These are phyloP conservation scores for Coemansia sp. DNA, from an alignment of 192 early-diverging fungal species.

Conservation along the genomic window DNA sequence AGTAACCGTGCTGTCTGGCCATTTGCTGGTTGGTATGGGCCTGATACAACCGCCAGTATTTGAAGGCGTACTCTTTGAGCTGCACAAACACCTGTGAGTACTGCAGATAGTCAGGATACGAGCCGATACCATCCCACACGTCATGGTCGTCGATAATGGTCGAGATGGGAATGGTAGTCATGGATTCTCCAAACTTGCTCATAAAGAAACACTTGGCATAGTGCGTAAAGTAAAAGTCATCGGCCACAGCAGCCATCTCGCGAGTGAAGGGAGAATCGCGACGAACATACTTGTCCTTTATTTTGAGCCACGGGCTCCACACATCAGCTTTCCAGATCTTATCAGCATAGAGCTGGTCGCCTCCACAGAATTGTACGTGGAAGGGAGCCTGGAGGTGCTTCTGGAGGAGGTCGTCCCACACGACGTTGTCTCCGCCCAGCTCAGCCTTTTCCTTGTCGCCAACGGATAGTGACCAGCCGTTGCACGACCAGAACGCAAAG, in stretches of 20 bases:
- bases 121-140: conserved; percentile 83
- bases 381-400: conserved; percentile 61
- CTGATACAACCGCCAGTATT: conserved; percentile 85
- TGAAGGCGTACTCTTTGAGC: conserved; percentile 68
- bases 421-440: conserved; percentile 53
- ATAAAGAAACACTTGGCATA: conserved; percentile 64
- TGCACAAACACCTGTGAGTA: conserved; percentile 67
- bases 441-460: conserved; percentile 36
- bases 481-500: conserved; percentile 71
- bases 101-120: conserved; percentile 76
- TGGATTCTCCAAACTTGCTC: conserved; percentile 62
- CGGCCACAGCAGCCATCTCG: conserved; percentile 57
- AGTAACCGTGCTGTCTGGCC: conserved; percentile 57
- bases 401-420: conserved; percentile 68
- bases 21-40: conserved; percentile 66
- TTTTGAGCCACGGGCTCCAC: conserved; percentile 61
- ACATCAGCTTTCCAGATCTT: conserved; percentile 55
- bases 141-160: conserved; percentile 88
- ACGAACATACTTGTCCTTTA: conserved; percentile 54
- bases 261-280: conserved; percentile 55
- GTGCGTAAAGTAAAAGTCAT: conserved; percentile 70
- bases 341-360: conserved; percentile 74
- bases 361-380: conserved; percentile 72
- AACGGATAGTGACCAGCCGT: conserved; percentile 65
- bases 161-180: conserved; percentile 72